A percentile compares a stretch with the other conserved stretches of the same genome.
phyloP scores from a whole-genome alignment of 352 stramenopile species.

The Globisporangium carolinianum region DNA sequence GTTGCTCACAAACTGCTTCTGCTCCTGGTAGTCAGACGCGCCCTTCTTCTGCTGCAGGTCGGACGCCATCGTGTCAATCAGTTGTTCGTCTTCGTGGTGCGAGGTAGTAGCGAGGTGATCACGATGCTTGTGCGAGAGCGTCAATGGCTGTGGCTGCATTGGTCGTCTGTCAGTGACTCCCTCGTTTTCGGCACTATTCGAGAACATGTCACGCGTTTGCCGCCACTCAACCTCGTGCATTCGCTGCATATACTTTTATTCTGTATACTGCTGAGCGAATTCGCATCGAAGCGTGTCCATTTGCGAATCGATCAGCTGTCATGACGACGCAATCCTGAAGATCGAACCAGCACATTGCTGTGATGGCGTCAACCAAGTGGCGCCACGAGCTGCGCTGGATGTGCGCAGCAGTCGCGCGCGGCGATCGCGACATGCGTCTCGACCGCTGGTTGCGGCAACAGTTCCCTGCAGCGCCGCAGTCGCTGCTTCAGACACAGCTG shows the following conservation, averaged over 20 bases:
- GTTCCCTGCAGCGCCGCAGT: slow-evolving; percentile 45
- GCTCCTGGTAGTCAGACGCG: slow-evolving; percentile 63
- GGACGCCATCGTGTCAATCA: slow-evolving; percentile 20
- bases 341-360: not conserved
- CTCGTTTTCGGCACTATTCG: no score
- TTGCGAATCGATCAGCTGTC: no score
- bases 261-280: no score
- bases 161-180: no score
- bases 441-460: slow-evolving; percentile 57
- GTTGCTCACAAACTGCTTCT: slow-evolving; percentile 72
- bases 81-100: slow-evolving; percentile 2
- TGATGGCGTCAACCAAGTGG: slow-evolving; percentile 16
- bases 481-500: slow-evolving; percentile 54
- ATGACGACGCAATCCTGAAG: not conserved
- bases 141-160: no score
- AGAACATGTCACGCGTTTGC: no score
- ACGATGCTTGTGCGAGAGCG: no score
- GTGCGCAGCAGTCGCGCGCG: slow-evolving; percentile 28
- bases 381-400: slow-evolving; percentile 41
- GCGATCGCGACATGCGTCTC: slow-evolving; percentile 53
- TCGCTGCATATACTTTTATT: no score
- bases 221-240: no score
- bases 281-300: no score
- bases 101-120: no score
- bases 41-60: slow-evolving; percentile 53